Evolutionary conservation across 2,329 filamentous ascomycete species (phyloP), one percentile per base, ranked within the genome.

Genomic region (Penicillium glabrum): DNA sequence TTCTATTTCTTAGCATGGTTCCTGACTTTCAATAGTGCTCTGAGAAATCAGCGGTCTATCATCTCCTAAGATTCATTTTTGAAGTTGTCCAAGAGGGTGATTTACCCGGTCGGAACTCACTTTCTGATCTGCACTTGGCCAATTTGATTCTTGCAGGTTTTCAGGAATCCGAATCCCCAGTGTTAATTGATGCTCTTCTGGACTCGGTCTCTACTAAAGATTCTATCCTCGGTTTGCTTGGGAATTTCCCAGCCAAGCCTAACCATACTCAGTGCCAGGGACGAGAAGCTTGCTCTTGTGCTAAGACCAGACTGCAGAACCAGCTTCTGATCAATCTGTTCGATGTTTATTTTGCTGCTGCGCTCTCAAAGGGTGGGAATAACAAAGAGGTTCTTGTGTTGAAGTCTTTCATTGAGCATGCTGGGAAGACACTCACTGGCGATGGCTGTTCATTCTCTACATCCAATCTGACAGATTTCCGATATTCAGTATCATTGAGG

Each of bases 271-370:
- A 61, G 16, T 74, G 72, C 21, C 50, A 60, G 26, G 62, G 58
- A 1, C 55, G 54, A 11, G 51, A 48, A 31, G 46, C 57, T 2
- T 73, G 72, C 50, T 45, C 56, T 46, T 59, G 51, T 44, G 60
- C 62, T 7, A 55, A 60, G 24, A 54, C 44, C 2, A 46, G 50
- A 21, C 23, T 57, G 16, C 65, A 70, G 14, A 73, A 73, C 33
- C 54, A 60, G 46, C 43, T 72, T 16, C 49, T 72, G 1, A 52
- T 64, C 29, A 63, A 67, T 5, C 13, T 73, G 2, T 61, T 71
- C 27, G 53, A 59, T n/a, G 57, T 72, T 26, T 69, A 67, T 53
- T 61, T 62, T 29, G 41, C 61, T 26, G 57, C 61, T 7, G 59
- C 61, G 11, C 37, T 68, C 2, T 54, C 56, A 3, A 53, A 47